A percentile compares a stretch with the other conserved stretches of the same genome.
Evolutionary conservation across 441 rosid species (phyloP).

Genomic region (Populus hybrid): DNA sequence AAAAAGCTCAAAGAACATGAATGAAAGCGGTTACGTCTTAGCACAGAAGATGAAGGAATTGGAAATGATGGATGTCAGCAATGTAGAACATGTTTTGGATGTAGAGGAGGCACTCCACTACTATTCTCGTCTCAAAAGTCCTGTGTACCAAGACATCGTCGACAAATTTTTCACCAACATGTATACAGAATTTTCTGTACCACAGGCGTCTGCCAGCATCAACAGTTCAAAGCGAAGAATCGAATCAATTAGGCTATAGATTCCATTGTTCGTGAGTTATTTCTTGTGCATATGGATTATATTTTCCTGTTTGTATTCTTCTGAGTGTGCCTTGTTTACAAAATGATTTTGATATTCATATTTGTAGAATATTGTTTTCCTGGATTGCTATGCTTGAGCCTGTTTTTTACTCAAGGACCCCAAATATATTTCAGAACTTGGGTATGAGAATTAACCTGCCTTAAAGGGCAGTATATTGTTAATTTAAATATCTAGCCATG

Average conservation of each 20-base stretch:
- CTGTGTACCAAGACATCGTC: constrained; percentile 71
- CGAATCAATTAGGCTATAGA: constrained; percentile 46
- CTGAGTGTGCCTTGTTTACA: constrained; percentile 10
- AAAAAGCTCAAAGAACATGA: constrained; percentile 17
- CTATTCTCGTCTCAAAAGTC: constrained; percentile 74
- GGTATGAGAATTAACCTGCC: not conserved
- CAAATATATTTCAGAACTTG: not conserved
- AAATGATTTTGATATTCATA: constrained; percentile 12
- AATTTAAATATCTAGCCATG: not conserved
- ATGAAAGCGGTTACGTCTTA: constrained; percentile 33
- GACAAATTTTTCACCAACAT: constrained; percentile 72
- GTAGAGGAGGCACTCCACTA: constrained; percentile 91
- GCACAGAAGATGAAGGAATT: constrained; percentile 71
- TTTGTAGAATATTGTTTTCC: not conserved
- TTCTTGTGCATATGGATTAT: constrained; percentile 21
- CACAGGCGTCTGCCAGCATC: constrained; percentile 37
- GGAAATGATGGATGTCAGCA: constrained; percentile 66
- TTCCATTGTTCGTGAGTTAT: constrained; percentile 13
- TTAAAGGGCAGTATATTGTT: not conserved
- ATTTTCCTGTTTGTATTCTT: constrained; percentile 9
- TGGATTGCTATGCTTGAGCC: constrained; percentile 4
- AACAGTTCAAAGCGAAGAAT: constrained; percentile 37
- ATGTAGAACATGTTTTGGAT: constrained; percentile 77
- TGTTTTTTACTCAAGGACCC: constrained; percentile 8
- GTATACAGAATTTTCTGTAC: constrained; percentile 57